Conservation (phyloP, 176 grass and related monocot genomes). For the Triticum dicoccoides region DNA sequence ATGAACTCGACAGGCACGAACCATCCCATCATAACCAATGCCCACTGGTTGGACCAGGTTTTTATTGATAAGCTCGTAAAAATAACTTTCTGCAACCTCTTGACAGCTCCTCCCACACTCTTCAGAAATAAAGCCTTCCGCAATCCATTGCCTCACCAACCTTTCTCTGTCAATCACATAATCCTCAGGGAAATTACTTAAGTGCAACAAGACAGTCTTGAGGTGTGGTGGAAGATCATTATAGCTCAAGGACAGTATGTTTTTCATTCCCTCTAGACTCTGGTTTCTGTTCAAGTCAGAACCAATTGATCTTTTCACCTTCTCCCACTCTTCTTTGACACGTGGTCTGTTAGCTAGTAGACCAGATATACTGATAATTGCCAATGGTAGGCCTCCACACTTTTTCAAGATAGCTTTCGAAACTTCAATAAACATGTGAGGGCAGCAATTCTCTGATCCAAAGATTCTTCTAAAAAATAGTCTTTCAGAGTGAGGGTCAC, state of each 20-base stretch:
- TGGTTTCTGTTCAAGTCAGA: background rate
- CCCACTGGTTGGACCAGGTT: conserved; percentile 4
- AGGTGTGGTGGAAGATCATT: conserved; percentile 2
- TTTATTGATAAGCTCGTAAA: conserved; percentile 18
- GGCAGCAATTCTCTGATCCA: background rate
- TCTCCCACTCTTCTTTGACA: conserved; percentile 14
- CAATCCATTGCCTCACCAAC: background rate
- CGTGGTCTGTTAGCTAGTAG: background rate
- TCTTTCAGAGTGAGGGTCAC: background rate
- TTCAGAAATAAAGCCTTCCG: background rate
- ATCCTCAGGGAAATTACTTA: background rate
- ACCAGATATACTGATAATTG: background rate
- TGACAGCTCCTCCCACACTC: background rate
- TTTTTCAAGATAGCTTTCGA: background rate
- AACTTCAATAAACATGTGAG: background rate
- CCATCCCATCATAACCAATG: background rate
- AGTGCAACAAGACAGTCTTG: background rate
- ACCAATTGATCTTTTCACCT: conserved; percentile 4
- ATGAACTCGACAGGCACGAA: background rate
- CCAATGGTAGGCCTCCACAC: background rate
- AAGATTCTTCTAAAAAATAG: background rate
- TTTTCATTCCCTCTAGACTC: background rate
- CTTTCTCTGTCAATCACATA: background rate
- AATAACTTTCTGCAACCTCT: background rate
- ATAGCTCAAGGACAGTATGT: conserved; percentile 9